phyloP scores from a whole-genome alignment of 2,329 filamentous ascomycete species.

The Colletotrichum chrysophilum region DNA sequence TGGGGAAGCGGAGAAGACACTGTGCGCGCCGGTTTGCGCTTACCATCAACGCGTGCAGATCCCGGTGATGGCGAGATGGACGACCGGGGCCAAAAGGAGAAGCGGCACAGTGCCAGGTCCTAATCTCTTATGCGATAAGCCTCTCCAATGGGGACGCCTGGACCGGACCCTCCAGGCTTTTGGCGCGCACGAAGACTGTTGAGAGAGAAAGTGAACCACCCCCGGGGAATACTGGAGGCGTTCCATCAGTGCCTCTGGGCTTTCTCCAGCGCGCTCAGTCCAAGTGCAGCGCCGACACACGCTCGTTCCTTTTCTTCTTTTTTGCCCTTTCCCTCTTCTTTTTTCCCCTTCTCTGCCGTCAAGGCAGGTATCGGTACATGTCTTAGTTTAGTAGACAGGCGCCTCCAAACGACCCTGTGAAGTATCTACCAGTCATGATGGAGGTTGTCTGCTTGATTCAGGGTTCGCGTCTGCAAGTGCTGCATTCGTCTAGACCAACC shows the following conservation, averaged over 20 bases:
- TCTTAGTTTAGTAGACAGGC: not conserved
- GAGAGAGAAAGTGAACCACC: not conserved
- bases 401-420: not conserved
- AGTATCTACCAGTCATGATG: not conserved
- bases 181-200: slow-evolving; percentile 9
- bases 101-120: slow-evolving; percentile 1
- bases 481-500: slow-evolving; percentile 18
- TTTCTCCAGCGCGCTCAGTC: not conserved
- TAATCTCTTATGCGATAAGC: slow-evolving; percentile 13
- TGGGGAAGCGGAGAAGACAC: not conserved
- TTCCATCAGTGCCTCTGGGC: not conserved
- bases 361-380: not conserved
- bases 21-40: not conserved
- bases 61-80: not conserved
- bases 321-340: not conserved
- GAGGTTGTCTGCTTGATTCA: not conserved
- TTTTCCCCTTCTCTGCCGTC: not conserved
- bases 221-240: not conserved
- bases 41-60: not conserved
- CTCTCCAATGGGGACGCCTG: slow-evolving; percentile 18
- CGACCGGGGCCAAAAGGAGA: slow-evolving; percentile 4
- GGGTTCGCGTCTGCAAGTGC: not conserved
- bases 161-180: slow-evolving; percentile 12
- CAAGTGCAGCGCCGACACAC: not conserved
- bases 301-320: not conserved